Percentiles rank a stretch among this genome's conserved stretches.
These are phyloP conservation scores for Bipolaris victoriae DNA, from an alignment of 2,329 filamentous ascomycete genomes.

Conservation along the genomic window DNA sequence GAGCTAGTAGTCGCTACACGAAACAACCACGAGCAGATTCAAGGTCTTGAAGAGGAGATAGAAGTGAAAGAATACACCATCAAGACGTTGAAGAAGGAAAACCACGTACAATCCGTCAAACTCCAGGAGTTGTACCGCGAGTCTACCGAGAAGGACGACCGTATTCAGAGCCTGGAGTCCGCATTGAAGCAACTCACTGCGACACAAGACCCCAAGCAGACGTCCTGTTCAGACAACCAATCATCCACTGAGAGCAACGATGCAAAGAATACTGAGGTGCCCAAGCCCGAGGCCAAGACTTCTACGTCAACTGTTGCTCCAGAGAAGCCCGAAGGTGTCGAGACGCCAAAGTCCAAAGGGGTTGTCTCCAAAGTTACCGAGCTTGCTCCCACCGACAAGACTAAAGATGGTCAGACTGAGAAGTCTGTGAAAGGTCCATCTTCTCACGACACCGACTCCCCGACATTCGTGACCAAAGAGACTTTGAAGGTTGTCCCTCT, in stretches of 20 bases:
- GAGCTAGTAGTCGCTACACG: slow-evolving; percentile 16
- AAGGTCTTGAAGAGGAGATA: slow-evolving; percentile 4
- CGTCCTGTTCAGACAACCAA: not conserved
- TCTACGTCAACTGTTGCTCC: not conserved
- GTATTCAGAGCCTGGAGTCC: slow-evolving; percentile 17
- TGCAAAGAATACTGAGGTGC: not conserved
- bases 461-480: slow-evolving; percentile 22
- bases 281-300: not conserved
- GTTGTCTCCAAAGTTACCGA: not conserved
- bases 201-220: slow-evolving; percentile 17
- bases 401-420: not conserved
- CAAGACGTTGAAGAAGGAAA: slow-evolving; percentile 11
- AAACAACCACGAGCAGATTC: slow-evolving; percentile 11
- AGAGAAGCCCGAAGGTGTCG: not conserved
- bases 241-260: not conserved
- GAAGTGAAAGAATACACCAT: slow-evolving; percentile 7
- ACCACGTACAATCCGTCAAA: slow-evolving; percentile 12
- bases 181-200: slow-evolving; percentile 13
- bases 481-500: slow-evolving; percentile 29
- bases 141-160: slow-evolving; percentile 24
- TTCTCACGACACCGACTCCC: slow-evolving; percentile 2
- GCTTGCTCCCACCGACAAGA: not conserved
- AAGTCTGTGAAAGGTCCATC: slow-evolving; percentile 6
- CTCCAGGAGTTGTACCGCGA: slow-evolving; percentile 24
- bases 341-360: not conserved